Evolutionary conservation across 2,329 filamentous ascomycete genomes (phyloP).

Genomic region (Arthrobotrys sinensis): DNA sequence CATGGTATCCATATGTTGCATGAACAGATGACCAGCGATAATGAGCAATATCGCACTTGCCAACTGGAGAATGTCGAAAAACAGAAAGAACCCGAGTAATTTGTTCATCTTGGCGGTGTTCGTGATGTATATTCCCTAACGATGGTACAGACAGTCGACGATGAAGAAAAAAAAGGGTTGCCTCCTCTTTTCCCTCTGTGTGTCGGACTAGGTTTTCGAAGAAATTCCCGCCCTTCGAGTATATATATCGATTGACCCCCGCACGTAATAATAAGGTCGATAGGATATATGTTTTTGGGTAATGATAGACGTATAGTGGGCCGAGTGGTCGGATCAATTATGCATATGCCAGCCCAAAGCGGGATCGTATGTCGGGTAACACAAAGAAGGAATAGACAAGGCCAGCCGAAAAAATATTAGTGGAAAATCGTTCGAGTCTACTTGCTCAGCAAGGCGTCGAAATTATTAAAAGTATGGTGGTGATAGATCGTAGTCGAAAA

Average conservation of each 20-base stretch:
- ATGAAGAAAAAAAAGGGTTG: conserved; percentile 24
- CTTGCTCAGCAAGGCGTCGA: conserved; percentile 59
- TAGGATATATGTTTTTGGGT: conserved; percentile 24
- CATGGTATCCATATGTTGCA: conserved; percentile 67
- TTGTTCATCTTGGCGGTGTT: conserved; percentile 59
- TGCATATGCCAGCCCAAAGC: conserved; percentile 36
- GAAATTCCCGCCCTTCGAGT: conserved; percentile 27
- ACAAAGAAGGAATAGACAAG: conserved; percentile 47
- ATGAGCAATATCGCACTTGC: conserved; percentile 71
- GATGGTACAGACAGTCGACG: conserved; percentile 1
- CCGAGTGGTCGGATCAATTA: conserved; percentile 41
- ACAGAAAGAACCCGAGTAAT: conserved; percentile 67
- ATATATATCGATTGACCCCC: conserved; percentile 33
- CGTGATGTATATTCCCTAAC: conserved; percentile 21
- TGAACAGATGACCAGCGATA: conserved; percentile 71
- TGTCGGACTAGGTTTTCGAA: conserved; percentile 19
- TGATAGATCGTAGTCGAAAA: conserved; percentile 35
- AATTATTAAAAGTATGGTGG: conserved; percentile 27
- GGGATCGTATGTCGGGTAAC: conserved; percentile 35
- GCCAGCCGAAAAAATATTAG: conserved; percentile 52
- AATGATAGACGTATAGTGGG: conserved; percentile 52
- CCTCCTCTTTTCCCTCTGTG: conserved; percentile 24
- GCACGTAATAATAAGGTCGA: conserved; percentile 21
- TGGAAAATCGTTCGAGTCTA: conserved; percentile 45
- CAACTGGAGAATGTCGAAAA: conserved; percentile 72